phyloP scores from a whole-genome alignment of 1,284 basidiomycete species.

The Gymnopus androsaceus region DNA sequence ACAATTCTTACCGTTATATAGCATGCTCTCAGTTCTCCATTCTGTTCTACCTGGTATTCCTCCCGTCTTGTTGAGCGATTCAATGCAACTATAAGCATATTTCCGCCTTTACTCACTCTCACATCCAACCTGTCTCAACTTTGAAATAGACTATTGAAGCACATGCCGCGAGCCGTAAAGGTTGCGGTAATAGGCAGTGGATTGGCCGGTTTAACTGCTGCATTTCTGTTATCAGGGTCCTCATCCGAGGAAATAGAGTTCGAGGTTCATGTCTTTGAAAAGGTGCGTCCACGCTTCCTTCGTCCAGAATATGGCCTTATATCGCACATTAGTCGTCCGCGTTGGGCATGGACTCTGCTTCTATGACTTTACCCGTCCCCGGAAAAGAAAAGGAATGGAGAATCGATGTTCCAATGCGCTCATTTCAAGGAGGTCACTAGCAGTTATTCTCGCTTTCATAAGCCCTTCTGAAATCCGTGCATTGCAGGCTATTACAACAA shows the following conservation, averaged over 20 bases:
- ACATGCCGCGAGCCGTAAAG: slow-evolving; percentile 47
- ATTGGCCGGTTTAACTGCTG: slow-evolving; percentile 70
- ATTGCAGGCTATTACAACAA: slow-evolving; percentile 68
- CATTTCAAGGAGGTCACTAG: slow-evolving; percentile 68
- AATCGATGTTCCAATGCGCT: slow-evolving; percentile 78
- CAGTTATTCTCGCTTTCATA: neutral
- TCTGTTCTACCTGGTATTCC: neutral
- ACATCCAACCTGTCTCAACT: too few relatives aligned
- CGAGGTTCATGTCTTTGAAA: slow-evolving; percentile 75
- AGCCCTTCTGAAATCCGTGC: slow-evolving; percentile 1
- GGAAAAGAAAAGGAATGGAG: slow-evolving; percentile 41
- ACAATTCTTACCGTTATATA: too few relatives aligned
- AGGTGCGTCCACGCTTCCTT: slow-evolving; percentile 42
- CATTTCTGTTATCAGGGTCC: slow-evolving; percentile 52
- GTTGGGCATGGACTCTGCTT: slow-evolving; percentile 61
- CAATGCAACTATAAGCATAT: neutral
- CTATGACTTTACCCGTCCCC: slow-evolving; percentile 43
- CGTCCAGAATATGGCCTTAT: slow-evolving; percentile 8
- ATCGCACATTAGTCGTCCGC: slow-evolving; percentile 41
- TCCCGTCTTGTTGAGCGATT: neutral
- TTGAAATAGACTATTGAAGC: neutral
- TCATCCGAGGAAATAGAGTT: slow-evolving; percentile 40
- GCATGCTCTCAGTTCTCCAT: too few relatives aligned
- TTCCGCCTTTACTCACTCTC: too few relatives aligned
- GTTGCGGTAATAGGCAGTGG: slow-evolving; percentile 66